Conservation (phyloP, 148 eudicot genomes). For the Suaeda aralocaspica region DNA sequence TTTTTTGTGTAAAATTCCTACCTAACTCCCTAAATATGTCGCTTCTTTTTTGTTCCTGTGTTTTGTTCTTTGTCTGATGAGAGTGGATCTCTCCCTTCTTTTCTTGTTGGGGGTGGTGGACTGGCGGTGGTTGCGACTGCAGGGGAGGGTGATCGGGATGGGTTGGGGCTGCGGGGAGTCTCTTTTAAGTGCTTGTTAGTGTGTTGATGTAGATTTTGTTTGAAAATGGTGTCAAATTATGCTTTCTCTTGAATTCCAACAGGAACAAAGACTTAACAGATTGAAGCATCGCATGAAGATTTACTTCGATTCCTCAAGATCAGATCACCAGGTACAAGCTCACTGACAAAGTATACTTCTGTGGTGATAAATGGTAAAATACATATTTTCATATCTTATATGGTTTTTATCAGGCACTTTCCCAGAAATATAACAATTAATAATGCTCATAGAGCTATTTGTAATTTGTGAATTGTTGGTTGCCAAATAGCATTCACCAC, state of each 20-base stretch:
- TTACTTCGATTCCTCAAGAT: conserved; percentile 56
- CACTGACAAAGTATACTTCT: not conserved
- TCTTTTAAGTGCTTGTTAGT: not conserved
- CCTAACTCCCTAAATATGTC: not conserved
- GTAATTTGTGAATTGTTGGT: not conserved
- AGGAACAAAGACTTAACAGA: conserved; percentile 74
- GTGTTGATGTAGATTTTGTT: not conserved
- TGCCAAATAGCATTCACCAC: not conserved
- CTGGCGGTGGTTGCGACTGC: not conserved
- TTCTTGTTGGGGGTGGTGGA: not conserved
- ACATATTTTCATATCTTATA: not conserved
- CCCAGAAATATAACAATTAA: not conserved
- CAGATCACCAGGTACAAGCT: conserved; percentile 60
- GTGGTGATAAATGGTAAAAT: not conserved
- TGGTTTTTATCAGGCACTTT: not conserved
- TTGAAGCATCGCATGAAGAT: conserved; percentile 64
- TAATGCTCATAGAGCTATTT: not conserved
- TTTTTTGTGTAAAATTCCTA: not conserved
- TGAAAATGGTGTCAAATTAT: conserved; percentile 1
- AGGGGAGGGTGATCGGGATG: not conserved
- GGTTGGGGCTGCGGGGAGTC: not conserved
- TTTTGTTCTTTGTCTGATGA: not conserved
- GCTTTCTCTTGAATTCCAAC: conserved; percentile 20
- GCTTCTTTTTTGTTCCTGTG: not conserved
- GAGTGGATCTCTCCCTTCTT: no score